Conservation (phyloP, 148 eudicot species). For the Rhododendron kiyosumense region DNA sequence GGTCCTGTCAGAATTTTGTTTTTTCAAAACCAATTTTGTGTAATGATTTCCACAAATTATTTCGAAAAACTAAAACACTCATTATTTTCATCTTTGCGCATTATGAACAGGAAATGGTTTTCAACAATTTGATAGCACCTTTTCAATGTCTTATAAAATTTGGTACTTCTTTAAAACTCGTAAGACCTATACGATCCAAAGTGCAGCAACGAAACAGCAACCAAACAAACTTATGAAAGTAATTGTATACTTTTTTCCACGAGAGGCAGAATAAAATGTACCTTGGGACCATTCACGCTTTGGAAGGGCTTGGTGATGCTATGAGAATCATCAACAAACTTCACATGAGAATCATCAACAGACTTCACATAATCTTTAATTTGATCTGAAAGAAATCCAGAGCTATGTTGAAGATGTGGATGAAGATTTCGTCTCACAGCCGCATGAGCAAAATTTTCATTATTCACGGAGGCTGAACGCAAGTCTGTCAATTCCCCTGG, state of each 20-base stretch:
- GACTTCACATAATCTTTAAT: slow-evolving; percentile 47
- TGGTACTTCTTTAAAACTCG: neutral
- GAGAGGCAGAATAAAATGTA: neutral
- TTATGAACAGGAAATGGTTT: neutral
- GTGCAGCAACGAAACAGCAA: neutral
- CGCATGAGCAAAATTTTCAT: slow-evolving; percentile 78
- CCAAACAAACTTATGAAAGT: neutral
- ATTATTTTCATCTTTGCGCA: neutral
- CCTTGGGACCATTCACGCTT: slow-evolving; percentile 67
- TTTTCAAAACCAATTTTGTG: neutral
- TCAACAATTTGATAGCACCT: neutral
- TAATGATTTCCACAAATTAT: neutral
- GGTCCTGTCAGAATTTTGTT: neutral
- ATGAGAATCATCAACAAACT: slow-evolving; percentile 35
- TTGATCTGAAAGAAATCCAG: slow-evolving; percentile 45
- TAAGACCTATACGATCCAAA: neutral
- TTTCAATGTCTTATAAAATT: neutral
- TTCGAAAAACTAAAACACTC: neutral
- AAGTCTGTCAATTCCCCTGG: slow-evolving; percentile 92
- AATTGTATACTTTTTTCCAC: neutral
- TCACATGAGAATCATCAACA: slow-evolving; percentile 38
- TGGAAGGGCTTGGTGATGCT: slow-evolving; percentile 32
- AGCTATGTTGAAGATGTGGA: slow-evolving; percentile 67
- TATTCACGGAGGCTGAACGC: slow-evolving; percentile 94
- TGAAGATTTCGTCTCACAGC: slow-evolving; percentile 63